Evolutionary conservation across 2,329 filamentous ascomycete genomes (phyloP).

Genomic region (Aspergillus proliferans): DNA sequence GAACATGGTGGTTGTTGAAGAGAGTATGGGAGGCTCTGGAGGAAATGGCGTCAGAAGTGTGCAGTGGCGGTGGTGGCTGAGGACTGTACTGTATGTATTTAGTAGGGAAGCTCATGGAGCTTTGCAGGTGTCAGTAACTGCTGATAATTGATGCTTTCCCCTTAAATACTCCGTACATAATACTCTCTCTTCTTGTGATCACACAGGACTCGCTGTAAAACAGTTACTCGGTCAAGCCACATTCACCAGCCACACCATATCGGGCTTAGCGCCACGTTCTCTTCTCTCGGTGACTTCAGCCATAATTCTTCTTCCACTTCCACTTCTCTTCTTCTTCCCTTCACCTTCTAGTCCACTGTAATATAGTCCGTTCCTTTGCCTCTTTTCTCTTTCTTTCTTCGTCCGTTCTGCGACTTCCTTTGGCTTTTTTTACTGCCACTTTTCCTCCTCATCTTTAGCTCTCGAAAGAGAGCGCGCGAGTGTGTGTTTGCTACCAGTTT

Average conservation of each 20-base stretch:
- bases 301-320: conserved; percentile 1
- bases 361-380: conserved; percentile 11
- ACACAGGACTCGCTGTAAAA: no score
- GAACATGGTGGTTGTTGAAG: conserved; percentile 47
- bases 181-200: no score
- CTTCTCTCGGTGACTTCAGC: conserved; percentile 14
- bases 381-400: no score
- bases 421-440: conserved; percentile 1
- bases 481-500: conserved; percentile 18
- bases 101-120: no score
- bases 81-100: no score
- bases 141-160: no score
- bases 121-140: no score
- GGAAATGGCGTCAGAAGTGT: no score
- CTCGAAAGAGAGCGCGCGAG: conserved; percentile 28
- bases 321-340: conserved; percentile 10
- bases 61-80: no score
- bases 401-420: conserved; percentile 1
- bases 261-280: conserved; percentile 13
- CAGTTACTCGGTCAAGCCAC: background rate
- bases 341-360: conserved; percentile 13
- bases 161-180: no score
- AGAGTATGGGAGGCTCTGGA: background rate
- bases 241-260: background rate
- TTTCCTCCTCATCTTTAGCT: conserved; percentile 13